A percentile compares a stretch with the other conserved stretches of the same genome.
Conservation (phyloP, 2,329 filamentous ascomycete species). For the Microthyrium microscopicum region DNA sequence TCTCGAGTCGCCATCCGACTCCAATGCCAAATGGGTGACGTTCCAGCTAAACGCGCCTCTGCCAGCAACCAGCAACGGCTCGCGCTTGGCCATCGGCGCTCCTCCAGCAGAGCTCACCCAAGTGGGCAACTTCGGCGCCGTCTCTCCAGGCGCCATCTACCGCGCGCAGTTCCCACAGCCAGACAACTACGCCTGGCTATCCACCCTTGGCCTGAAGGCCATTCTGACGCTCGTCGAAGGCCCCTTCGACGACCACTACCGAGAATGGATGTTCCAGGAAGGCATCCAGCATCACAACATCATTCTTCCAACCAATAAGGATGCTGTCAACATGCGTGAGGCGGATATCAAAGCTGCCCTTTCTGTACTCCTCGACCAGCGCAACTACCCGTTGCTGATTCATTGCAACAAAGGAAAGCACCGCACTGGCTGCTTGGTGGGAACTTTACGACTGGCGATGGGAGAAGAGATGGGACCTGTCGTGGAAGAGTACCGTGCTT, state of each 20-base stretch:
- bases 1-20: too few species aligned
- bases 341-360: slow-evolving; percentile 53
- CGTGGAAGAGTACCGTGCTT: slow-evolving; percentile 57
- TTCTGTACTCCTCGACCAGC: slow-evolving; percentile 49
- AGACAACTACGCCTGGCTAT: slow-evolving; percentile 54
- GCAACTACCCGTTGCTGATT: slow-evolving; percentile 65
- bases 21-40: too few species aligned
- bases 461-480: slow-evolving; percentile 45
- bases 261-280: slow-evolving; percentile 45
- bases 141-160: slow-evolving; percentile 57
- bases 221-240: slow-evolving; percentile 46
- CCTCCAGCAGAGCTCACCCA: too few species aligned
- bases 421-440: slow-evolving; percentile 79
- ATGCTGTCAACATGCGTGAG: slow-evolving; percentile 27
- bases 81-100: too few species aligned
- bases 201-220: slow-evolving; percentile 54
- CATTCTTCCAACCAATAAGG: slow-evolving; percentile 78
- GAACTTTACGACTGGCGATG: slow-evolving; percentile 55
- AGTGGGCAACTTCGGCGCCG: slow-evolving; percentile 68
- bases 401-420: slow-evolving; percentile 95
- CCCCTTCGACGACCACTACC: slow-evolving; percentile 29
- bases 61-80: too few species aligned
- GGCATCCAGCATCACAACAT: slow-evolving; percentile 59
- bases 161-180: slow-evolving; percentile 64
- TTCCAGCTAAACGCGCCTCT: too few species aligned